Percentiles rank a stretch among this genome's conserved stretches.
phyloP scores from a whole-genome alignment of 768 basidiomycete species.

The Trametes cinnabarina region DNA sequence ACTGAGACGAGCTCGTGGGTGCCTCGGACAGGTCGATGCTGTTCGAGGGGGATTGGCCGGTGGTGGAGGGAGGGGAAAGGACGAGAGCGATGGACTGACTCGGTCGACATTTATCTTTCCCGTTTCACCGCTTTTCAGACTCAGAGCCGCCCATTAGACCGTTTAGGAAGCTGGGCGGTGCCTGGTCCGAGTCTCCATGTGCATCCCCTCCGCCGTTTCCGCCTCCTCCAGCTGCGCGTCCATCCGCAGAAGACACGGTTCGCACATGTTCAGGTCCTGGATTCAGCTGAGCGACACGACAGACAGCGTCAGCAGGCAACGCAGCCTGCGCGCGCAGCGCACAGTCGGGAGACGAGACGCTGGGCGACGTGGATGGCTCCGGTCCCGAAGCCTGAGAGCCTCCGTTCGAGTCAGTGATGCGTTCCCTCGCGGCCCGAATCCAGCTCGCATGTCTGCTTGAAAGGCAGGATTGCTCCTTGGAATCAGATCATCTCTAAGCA shows the following conservation, averaged over 20 bases:
- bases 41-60: slow-evolving; percentile 17
- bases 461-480: slow-evolving; percentile 4
- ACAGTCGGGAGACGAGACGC: background rate
- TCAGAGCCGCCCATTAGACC: slow-evolving; percentile 28
- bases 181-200: slow-evolving; percentile 18
- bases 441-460: background rate
- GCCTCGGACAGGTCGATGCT: slow-evolving; percentile 22
- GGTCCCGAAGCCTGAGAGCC: slow-evolving; percentile 12
- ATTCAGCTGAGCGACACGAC: background rate
- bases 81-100: slow-evolving; percentile 25
- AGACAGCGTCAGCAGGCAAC: background rate
- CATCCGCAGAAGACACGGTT: slow-evolving; percentile 1
- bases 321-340: slow-evolving; percentile 4
- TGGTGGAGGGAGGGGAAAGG: slow-evolving; percentile 21
- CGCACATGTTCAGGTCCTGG: slow-evolving; percentile 4
- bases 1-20: slow-evolving; percentile 11
- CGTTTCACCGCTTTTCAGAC: slow-evolving; percentile 28
- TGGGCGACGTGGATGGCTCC: slow-evolving; percentile 2
- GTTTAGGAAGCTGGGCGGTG: slow-evolving; percentile 13
- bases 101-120: slow-evolving; percentile 21
- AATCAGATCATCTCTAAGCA: background rate
- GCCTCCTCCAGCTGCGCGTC: slow-evolving; percentile 3
- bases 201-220: background rate
- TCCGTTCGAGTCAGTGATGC: slow-evolving; percentile 9
- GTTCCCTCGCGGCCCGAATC: slow-evolving; percentile 7